phyloP scores from a whole-genome alignment of 2,329 filamentous ascomycete species.

The Fonsecaea multimorphosa region DNA sequence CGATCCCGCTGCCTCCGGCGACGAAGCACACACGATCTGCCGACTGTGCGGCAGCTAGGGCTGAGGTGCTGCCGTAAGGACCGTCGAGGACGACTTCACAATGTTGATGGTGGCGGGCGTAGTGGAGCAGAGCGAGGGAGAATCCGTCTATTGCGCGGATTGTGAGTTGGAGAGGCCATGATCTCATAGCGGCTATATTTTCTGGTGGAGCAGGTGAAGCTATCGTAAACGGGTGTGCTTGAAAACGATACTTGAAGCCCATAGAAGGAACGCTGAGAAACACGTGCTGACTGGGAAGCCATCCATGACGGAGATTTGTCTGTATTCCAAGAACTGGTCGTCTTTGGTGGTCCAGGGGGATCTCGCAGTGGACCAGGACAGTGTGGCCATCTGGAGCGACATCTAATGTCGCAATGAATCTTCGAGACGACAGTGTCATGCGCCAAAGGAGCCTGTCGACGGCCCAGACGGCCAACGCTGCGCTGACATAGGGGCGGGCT shows the following conservation, averaged over 20 bases:
- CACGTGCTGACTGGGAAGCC: conserved; percentile 67
- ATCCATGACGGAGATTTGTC: conserved; percentile 56
- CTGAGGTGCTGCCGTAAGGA: conserved; percentile 66
- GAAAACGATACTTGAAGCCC: conserved; percentile 59
- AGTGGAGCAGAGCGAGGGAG: conserved; percentile 60
- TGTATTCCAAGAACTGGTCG: conserved; percentile 35
- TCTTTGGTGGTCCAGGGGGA: conserved; percentile 24
- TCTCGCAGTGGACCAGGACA: conserved; percentile 48
- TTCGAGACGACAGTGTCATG: conserved; percentile 58
- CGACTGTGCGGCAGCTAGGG: conserved; percentile 59
- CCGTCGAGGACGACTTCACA: conserved; percentile 65
- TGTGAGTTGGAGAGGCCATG: conserved; percentile 60
- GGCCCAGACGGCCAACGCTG: conserved; percentile 62
- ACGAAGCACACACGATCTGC: conserved; percentile 61
- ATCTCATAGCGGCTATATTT: conserved; percentile 30
- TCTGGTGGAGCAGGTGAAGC: conserved; percentile 53
- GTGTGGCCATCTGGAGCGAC: conserved; percentile 65
- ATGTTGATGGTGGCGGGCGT: conserved; percentile 55
- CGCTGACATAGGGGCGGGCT: conserved; percentile 59
- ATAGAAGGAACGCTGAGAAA: conserved; percentile 66
- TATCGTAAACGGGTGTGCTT: conserved; percentile 72
- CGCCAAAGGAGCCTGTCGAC: conserved; percentile 65
- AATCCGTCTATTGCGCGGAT: conserved; percentile 68
- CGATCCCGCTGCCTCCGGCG: conserved; percentile 69
- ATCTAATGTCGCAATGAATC: conserved; percentile 56